Evolutionary conservation across 2,329 filamentous ascomycete genomes (phyloP).

Genomic region (Bisporella sp.): DNA sequence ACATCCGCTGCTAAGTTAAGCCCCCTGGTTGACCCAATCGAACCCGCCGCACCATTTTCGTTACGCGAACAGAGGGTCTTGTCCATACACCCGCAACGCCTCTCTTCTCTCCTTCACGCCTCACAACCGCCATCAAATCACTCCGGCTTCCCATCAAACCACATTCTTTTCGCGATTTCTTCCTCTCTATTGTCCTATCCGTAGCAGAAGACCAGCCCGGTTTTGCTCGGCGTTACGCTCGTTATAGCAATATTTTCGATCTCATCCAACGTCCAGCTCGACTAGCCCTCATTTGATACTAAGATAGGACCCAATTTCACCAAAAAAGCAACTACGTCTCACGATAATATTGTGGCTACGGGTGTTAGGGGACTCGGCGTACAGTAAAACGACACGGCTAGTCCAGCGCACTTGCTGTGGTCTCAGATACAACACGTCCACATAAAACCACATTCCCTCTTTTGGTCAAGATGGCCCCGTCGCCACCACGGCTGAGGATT

Average conservation of each 20-base stretch:
- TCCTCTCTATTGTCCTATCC: neutral
- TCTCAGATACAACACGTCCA: neutral
- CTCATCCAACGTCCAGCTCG: constrained; percentile 3
- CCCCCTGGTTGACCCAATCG: too few relatives aligned
- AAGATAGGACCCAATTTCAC: constrained; percentile 4
- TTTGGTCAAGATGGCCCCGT: constrained; percentile 26
- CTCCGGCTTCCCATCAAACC: too few relatives aligned
- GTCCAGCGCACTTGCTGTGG: neutral
- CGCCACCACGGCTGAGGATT: constrained; percentile 28
- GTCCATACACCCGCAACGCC: too few relatives aligned
- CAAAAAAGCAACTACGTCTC: neutral
- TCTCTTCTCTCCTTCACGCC: too few relatives aligned
- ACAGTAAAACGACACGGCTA: neutral
- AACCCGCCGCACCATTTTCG: too few relatives aligned
- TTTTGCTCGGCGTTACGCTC: constrained; percentile 23
- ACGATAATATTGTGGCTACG: neutral
- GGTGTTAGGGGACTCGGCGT: constrained; percentile 16
- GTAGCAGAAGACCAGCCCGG: constrained; percentile 16
- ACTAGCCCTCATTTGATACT: constrained; percentile 14
- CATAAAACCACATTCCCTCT: constrained; percentile 6
- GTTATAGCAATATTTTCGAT: constrained; percentile 13
- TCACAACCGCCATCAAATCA: too few relatives aligned
- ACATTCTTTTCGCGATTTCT: too few relatives aligned
- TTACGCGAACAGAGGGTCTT: too few relatives aligned
- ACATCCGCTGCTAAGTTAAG: too few relatives aligned